Conservation (phyloP, 1,284 basidiomycete genomes). For the Rhodofomes roseus region DNA sequence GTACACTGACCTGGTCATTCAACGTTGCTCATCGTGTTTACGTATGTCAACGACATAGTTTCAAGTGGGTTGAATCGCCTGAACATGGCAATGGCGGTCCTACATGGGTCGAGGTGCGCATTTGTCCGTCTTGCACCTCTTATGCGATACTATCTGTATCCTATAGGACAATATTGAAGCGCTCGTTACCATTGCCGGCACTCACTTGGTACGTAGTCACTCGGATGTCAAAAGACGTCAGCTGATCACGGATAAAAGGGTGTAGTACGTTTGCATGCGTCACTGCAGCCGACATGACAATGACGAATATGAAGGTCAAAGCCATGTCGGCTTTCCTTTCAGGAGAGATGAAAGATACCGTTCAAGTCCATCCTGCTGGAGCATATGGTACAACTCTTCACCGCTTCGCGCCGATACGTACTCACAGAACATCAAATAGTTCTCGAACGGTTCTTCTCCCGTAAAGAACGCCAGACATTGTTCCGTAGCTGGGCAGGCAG, state of each 20-base stretch:
- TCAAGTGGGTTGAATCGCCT: constrained; percentile 96
- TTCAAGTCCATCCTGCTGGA: constrained; percentile 86
- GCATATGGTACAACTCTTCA: constrained; percentile 56
- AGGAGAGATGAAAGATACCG: constrained; percentile 94
- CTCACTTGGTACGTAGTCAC: constrained; percentile 62
- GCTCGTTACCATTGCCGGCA: constrained; percentile 84
- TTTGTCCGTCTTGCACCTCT: not conserved
- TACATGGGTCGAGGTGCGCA: constrained; percentile 83
- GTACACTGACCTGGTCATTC: not conserved
- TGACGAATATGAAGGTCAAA: constrained; percentile 57
- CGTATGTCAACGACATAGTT: constrained; percentile 41
- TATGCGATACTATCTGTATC: not conserved
- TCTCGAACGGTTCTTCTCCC: constrained; percentile 85
- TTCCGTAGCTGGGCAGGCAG: constrained; percentile 97
- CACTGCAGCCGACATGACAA: not conserved
- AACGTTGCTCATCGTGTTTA: not conserved
- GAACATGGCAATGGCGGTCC: constrained; percentile 83
- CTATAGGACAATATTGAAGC: constrained; percentile 74
- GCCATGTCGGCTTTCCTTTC: constrained; percentile 95
- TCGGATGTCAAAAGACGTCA: constrained; percentile 3
- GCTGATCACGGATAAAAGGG: constrained; percentile 35
- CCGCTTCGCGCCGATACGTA: no score
- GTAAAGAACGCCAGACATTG: constrained; percentile 84
- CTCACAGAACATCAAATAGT: constrained; percentile 36
- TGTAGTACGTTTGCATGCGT: constrained; percentile 47